Evolutionary conservation across 2,329 filamentous ascomycete genomes (phyloP), one percentile per base, ranked within the genome.

Genomic region (Epichloe baconii): DNA sequence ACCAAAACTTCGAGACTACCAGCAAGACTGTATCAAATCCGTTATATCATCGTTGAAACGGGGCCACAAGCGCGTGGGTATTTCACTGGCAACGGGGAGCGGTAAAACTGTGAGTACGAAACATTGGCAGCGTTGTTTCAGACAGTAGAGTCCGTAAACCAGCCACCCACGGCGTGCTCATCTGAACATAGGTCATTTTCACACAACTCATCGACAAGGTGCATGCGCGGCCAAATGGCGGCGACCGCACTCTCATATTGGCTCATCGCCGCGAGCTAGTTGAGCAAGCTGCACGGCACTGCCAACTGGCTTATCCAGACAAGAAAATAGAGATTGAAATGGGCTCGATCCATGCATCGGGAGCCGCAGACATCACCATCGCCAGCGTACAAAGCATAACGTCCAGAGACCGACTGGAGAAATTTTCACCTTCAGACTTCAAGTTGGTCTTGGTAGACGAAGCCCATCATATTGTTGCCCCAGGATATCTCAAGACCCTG

Each of bases 361-460:
- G 91, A 6, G 67, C 71, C 1, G 91, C 90, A 51, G 91, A 98
- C 66, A 96, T 98, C 58, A 96, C 91, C 8, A 77, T 98, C 48
- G 93, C 91, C 44, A 96, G 91, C 36, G 77, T 98, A 37, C 83
- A 85, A 61, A 96, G 88, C 65, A 81, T 98, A 58, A 80, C 76
- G 7, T 94, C 87, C 5, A 79, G 80, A 12, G 79, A 83, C 49
- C 79, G 93, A 2, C 75, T 97, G n/a, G 63, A 67, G 37, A 96
- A 95, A 63, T 97, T 91, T 60, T 80, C 94, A 57, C 86, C 89
- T 0, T 67, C 66, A 0, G 73, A 72, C 7, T 97, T 91, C 73
- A 98, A 98, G 68, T 79, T 98, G 0, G 72, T 98, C 0, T 76
- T 98, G 3, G 91, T 98, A 4, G 93, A 98, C 57, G 93, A 98